These are phyloP conservation scores for Cladochytrium replicatum DNA, from an alignment of 192 early-diverging fungal species.

Conservation along the genomic window DNA sequence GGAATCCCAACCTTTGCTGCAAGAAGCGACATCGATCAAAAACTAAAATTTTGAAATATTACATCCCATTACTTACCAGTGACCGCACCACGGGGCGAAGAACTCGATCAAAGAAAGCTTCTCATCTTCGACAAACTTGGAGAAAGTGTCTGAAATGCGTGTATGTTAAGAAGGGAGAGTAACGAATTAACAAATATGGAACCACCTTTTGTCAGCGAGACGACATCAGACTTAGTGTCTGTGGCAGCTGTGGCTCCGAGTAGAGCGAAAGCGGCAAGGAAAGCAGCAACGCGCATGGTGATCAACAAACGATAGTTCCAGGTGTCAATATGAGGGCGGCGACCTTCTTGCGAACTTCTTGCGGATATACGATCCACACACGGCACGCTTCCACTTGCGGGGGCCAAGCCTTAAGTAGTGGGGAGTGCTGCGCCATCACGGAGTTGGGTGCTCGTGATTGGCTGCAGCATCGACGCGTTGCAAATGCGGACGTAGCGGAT, in stretches of 20 bases:
- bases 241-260: neutral
- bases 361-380: too few relatives aligned
- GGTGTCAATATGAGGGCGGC: too few relatives aligned
- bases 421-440: too few relatives aligned
- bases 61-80: constrained; percentile 65
- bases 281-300: too few relatives aligned
- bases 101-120: constrained; percentile 83
- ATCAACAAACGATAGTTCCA: too few relatives aligned
- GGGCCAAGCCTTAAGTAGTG: too few relatives aligned
- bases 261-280: neutral
- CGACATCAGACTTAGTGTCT: constrained; percentile 30
- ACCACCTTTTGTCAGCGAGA: constrained; percentile 30
- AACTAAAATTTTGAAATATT: neutral
- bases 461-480: too few relatives aligned
- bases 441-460: too few relatives aligned
- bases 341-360: too few relatives aligned
- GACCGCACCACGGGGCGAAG: constrained; percentile 96
- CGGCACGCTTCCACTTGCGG: too few relatives aligned
- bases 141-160: constrained; percentile 43
- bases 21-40: neutral
- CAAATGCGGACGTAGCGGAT: too few relatives aligned
- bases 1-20: neutral
- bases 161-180: neutral
- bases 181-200: neutral
- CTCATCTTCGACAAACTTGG: constrained; percentile 45